Conservation (phyloP, 805 yeast species). For the Cyberlindnera americana region DNA sequence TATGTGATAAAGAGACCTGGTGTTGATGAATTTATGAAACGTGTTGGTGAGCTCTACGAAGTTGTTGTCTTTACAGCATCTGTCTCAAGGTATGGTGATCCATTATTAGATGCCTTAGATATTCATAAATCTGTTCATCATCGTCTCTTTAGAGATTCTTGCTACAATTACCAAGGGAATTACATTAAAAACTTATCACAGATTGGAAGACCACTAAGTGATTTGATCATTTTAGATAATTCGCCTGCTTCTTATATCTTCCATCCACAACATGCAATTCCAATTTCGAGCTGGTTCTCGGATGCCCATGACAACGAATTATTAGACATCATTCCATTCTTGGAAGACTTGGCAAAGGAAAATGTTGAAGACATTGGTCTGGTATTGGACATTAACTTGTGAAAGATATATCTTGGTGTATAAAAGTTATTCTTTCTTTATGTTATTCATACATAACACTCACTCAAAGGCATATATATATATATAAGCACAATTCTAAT, state of each 20-base stretch:
- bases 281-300: constrained; percentile 96
- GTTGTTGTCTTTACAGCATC: constrained; percentile 97
- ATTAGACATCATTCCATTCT: constrained; percentile 83
- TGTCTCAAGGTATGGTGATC: constrained; percentile 94
- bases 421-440: too few relatives aligned
- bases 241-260: constrained; percentile 98
- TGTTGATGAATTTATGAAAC: constrained; percentile 84
- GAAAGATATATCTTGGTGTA: constrained; percentile 1
- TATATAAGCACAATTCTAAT: not conserved
- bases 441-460: too few relatives aligned
- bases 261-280: constrained; percentile 97
- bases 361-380: constrained; percentile 81
- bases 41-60: constrained; percentile 84
- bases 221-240: constrained; percentile 88
- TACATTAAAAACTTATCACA: constrained; percentile 92
- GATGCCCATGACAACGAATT: constrained; percentile 97
- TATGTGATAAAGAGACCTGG: constrained; percentile 98
- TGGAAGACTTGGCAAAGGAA: constrained; percentile 73
- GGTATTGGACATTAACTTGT: constrained; percentile 70
- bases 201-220: constrained; percentile 86
- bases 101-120: constrained; percentile 85
- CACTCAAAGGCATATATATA: not conserved
- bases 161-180: constrained; percentile 91
- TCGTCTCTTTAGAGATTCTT: constrained; percentile 89
- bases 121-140: constrained; percentile 75